Evolutionary conservation across 129 eudicot species (phyloP).

Genomic region (Artemisia argyi): DNA sequence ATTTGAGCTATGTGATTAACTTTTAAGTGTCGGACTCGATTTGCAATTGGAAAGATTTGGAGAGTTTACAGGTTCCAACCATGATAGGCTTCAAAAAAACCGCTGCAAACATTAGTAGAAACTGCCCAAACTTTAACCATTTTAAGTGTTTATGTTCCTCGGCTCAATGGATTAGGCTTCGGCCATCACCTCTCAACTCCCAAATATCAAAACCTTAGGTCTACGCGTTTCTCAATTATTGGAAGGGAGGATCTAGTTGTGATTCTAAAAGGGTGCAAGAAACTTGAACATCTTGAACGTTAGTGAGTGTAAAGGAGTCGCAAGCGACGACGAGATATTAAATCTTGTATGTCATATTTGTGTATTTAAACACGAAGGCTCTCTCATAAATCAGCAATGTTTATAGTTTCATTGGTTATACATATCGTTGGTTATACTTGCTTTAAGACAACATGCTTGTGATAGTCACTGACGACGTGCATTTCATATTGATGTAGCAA

Average conservation of each 20-base stretch:
- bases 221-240: background rate
- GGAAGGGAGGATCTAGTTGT: background rate
- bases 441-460: too few relatives aligned
- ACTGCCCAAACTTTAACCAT: conserved; percentile 23
- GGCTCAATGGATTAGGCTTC: background rate
- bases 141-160: background rate
- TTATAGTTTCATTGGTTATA: too few relatives aligned
- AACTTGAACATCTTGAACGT: conserved; percentile 11
- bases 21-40: conserved; percentile 18
- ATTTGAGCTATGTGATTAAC: conserved; percentile 27
- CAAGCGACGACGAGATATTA: background rate
- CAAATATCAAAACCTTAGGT: conserved; percentile 12
- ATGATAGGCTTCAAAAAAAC: conserved; percentile 9
- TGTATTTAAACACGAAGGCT: too few relatives aligned
- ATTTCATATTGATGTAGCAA: too few relatives aligned
- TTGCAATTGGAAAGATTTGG: conserved; percentile 7
- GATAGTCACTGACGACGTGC: too few relatives aligned
- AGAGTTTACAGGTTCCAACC: conserved; percentile 10
- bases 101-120: conserved; percentile 7
- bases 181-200: conserved; percentile 22
- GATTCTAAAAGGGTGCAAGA: conserved; percentile 19
- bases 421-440: too few relatives aligned
- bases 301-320: background rate
- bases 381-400: too few relatives aligned
- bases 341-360: conserved; percentile 7